Base-by-base conservation (phyloP, 148 eudicot genomes). In the Rhododendron ferrugineum region DNA sequence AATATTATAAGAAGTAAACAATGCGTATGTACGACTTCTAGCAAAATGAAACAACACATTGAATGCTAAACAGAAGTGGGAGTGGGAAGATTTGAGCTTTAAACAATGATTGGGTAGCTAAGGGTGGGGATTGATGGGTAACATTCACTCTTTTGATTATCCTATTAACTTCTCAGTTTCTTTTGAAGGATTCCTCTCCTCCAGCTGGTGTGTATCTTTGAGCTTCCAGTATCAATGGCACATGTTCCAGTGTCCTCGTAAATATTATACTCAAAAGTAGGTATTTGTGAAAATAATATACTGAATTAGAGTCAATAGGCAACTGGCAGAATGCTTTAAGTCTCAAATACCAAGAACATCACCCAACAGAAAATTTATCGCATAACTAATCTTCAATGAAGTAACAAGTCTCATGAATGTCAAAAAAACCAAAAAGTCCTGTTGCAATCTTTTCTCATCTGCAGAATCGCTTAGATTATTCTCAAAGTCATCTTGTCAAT, bases 61-160 rank as follows among this genome's bases (percentile, higher is more conserved):
- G 16, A 42, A 46, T 78, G 56, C 68, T 47, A 42, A 46, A 50
- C 52, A 44, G 81, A 78, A 11, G 34, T 10, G 56, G 81, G 81
- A 46, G 18, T 16, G 81, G 32, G 79, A 11, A 75, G 49, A 46
- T 26, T 20, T 75, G 34, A 78, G 56, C 18, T 78, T 44, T 44
- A 78, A 78, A 78, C 54, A 50, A 78, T 78, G 80, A 78, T 78
- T 75, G 5, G 79, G 34, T 44, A 44, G 54, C 37, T 5, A 78
- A 44, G 3, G 32, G 54, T 78, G 20, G 54, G 26, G n/a, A 30
- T 46, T 44, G 16, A 44, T 78, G 32, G 80, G 80, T 44, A 44
- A 78, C 7, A 11, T 46, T 23, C 80, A 15, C 80, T 20, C n/a
- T n/a, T 42, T 76, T 76, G 79, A 1, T 46, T 40, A 18, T 42